These are phyloP conservation scores for Zychaea mexicana DNA, from an alignment of 371 early-diverging fungal species.

Conservation along the genomic window DNA sequence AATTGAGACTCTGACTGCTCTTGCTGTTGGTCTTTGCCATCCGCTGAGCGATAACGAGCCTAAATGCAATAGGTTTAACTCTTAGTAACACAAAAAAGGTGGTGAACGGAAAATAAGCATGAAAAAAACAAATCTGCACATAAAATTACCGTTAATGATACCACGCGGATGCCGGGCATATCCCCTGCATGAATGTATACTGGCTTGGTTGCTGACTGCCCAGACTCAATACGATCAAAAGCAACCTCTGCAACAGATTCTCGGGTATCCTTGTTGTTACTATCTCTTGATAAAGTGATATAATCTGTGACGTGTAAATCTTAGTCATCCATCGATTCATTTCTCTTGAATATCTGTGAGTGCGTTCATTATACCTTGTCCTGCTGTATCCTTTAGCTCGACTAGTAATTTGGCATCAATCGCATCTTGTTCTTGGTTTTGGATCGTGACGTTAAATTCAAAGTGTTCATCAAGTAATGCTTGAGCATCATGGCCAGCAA, in stretches of 20 bases:
- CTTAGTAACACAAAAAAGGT: no score
- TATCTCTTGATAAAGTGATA: constrained; percentile 21
- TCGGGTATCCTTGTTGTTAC: constrained; percentile 4
- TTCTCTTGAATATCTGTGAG: no score
- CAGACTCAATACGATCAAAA: constrained; percentile 31
- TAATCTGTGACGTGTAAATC: constrained; percentile 22
- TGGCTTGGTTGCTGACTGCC: constrained; percentile 16
- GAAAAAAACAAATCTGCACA: neutral
- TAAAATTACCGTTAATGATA: constrained; percentile 36
- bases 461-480: constrained; percentile 73
- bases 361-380: constrained; percentile 29
- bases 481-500: constrained; percentile 56
- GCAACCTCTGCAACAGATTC: neutral
- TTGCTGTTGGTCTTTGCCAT: constrained; percentile 7
- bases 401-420: constrained; percentile 49
- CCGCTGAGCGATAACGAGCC: constrained; percentile 13
- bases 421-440: constrained; percentile 60
- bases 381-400: constrained; percentile 54
- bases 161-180: constrained; percentile 30
- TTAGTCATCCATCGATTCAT: neutral
- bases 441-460: constrained; percentile 58
- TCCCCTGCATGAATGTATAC: constrained; percentile 32
- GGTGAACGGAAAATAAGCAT: no score
- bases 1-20: constrained; percentile 7
- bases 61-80: neutral